phyloP scores from a whole-genome alignment of 345 rosid species.

The Excoecaria agallocha region DNA sequence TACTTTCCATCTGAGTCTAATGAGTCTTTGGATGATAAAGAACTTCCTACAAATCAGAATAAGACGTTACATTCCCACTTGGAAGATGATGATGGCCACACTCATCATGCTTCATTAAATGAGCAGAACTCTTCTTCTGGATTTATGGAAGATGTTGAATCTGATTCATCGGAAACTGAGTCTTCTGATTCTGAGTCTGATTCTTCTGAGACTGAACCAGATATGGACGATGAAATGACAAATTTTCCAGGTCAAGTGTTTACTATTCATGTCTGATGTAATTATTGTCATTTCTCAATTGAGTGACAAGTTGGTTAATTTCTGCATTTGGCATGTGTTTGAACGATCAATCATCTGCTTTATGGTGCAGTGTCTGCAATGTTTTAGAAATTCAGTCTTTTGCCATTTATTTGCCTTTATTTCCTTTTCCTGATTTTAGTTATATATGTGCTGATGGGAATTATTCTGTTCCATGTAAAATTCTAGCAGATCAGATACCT shows the following conservation, averaged over 20 bases:
- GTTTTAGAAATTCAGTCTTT: neutral
- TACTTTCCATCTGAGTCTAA: conserved; percentile 48
- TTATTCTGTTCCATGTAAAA: too few relatives aligned
- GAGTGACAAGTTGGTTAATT: conserved; percentile 6
- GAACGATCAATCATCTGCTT: conserved; percentile 3
- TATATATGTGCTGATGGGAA: neutral
- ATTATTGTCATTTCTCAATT: neutral
- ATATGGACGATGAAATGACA: conserved; percentile 64
- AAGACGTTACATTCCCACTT: conserved; percentile 46
- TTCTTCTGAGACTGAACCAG: conserved; percentile 84
- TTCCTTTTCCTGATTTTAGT: neutral
- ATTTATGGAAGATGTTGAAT: conserved; percentile 53
- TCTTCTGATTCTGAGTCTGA: conserved; percentile 54
- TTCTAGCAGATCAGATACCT: too few relatives aligned
- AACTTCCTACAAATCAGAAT: conserved; percentile 39
- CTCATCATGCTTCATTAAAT: conserved; percentile 36
- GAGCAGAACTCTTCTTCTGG: conserved; percentile 50
- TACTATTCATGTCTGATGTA: conserved; percentile 4
- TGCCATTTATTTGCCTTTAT: neutral
- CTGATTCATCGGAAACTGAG: conserved; percentile 56
- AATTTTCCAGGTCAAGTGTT: conserved; percentile 57
- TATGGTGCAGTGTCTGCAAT: neutral
- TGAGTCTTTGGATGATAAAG: conserved; percentile 56
- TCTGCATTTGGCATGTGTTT: neutral
- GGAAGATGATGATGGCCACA: conserved; percentile 39